Percentiles rank a stretch among this genome's conserved stretches.
phyloP scores from a whole-genome alignment of 2,329 filamentous ascomycete genomes.

The Biscogniauxia marginata region DNA sequence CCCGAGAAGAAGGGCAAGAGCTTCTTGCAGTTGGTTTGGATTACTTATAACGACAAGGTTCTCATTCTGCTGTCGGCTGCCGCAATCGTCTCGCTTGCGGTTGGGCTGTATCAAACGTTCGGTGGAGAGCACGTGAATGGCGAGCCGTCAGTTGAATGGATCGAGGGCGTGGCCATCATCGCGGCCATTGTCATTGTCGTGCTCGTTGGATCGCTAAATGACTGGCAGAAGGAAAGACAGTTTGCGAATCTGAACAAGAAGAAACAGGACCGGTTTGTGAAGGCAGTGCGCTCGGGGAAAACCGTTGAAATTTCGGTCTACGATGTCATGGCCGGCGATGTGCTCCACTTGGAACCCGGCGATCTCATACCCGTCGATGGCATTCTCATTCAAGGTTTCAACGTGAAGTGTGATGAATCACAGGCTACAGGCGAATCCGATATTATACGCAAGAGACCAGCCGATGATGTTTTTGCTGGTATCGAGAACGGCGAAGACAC shows the following conservation, averaged over 20 bases:
- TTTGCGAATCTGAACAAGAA: conserved; percentile 78
- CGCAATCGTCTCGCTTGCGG: conserved; percentile 68
- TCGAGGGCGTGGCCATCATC: conserved; percentile 79
- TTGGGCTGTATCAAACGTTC: conserved; percentile 75
- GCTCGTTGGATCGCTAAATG: conserved; percentile 72
- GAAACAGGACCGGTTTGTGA: conserved; percentile 73
- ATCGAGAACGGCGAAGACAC: conserved; percentile 65
- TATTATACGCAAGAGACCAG: conserved; percentile 65
- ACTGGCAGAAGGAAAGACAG: conserved; percentile 78
- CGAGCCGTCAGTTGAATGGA: conserved; percentile 67
- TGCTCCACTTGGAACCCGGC: conserved; percentile 71
- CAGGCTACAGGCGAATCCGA: conserved; percentile 80
- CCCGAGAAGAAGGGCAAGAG: conserved; percentile 74
- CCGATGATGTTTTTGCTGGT: conserved; percentile 66
- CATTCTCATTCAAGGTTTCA: conserved; percentile 69
- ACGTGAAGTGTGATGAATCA: conserved; percentile 75
- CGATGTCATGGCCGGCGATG: conserved; percentile 68
- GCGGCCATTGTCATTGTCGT: conserved; percentile 78
- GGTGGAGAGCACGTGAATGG: conserved; percentile 51
- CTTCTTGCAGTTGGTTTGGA: conserved; percentile 73
- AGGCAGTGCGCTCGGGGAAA: conserved; percentile 68
- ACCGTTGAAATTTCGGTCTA: conserved; percentile 68
- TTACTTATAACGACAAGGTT: conserved; percentile 82
- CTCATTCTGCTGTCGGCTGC: conserved; percentile 70
- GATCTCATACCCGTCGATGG: conserved; percentile 75